Conservation (phyloP, 2,329 filamentous ascomycete species). For the Fusarium sp. region DNA sequence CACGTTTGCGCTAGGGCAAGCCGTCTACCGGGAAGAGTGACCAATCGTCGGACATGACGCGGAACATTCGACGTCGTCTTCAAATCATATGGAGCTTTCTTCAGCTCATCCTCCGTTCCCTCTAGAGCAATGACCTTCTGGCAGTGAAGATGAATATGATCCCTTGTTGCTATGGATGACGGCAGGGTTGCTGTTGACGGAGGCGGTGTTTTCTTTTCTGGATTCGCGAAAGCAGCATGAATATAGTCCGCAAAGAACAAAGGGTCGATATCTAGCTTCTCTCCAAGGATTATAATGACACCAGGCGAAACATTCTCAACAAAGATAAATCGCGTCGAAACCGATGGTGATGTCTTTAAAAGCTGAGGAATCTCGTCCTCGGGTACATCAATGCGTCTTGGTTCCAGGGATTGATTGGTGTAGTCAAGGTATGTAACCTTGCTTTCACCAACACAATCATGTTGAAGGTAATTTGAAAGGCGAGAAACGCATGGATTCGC, state of each 20-base stretch:
- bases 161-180: rapidly evolving
- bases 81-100: rapidly evolving
- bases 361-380: rapidly evolving
- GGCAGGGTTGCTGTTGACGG: rapidly evolving
- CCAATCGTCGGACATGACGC: rapidly evolving
- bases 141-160: not conserved
- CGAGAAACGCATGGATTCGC: not conserved
- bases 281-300: rapidly evolving
- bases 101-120: rapidly evolving
- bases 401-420: rapidly evolving
- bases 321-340: rapidly evolving
- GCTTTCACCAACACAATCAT: rapidly evolving
- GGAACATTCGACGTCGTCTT: rapidly evolving
- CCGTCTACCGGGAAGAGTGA: not conserved
- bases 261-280: rapidly evolving
- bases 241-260: not conserved
- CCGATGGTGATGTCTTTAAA: rapidly evolving
- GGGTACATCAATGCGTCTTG: rapidly evolving
- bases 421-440: not conserved
- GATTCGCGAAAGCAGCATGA: not conserved
- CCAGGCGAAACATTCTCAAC: not conserved
- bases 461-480: rapidly evolving
- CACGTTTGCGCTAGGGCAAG: rapidly evolving
- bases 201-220: rapidly evolving
- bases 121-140: rapidly evolving